Evolutionary conservation across 257 asterid species (phyloP), one percentile per base, ranked within the genome.

Genomic region (Solanum chiquidenum): DNA sequence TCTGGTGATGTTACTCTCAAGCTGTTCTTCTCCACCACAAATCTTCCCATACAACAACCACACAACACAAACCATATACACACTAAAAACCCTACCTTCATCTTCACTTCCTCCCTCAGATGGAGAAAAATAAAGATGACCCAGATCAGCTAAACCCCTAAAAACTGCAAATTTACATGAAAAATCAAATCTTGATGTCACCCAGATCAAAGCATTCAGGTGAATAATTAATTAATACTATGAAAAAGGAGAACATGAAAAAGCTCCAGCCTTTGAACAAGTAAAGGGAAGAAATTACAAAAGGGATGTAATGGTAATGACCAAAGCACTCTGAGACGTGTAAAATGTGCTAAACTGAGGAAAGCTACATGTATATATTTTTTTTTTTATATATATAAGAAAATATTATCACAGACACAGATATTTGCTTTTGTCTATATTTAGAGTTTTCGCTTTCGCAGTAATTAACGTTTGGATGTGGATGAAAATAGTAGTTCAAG

Each of bases 11-110:
- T 92, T 79, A 97, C 93, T 91, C 91, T 97, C 95, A 97, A 89
- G 88, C 96, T 95, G 86, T 95, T 97, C 95, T 95, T 97, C 94
- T 97, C 99, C 88, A 97, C 99, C 18, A 97, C 98, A 76, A 97
- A 97, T 90, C 98, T 93, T 5, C 95, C 98, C 27, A 92, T 87
- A 89, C 97, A 95, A 73, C 89, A 93, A 84, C 95, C 96, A n/a
- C 18, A 87, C 5, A 95, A 89, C 84, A 92, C 40, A 79, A 94
- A 90, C 90, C 91, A 90, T 16, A 93, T 83, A 87, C 90, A 91
- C 40, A 90, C 89, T 71, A 92, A 75, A 88, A 88, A 35, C 9
- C 92, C 93, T 29, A 89, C 49, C 84, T 86, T 91, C 79, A n/a
- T 91, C 93, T 90, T 92, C 98, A 93, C 95, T 92, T 80, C 90